Conservation (phyloP, 495 filamentous ascomycete genomes). For the Penicillium desertorum region DNA sequence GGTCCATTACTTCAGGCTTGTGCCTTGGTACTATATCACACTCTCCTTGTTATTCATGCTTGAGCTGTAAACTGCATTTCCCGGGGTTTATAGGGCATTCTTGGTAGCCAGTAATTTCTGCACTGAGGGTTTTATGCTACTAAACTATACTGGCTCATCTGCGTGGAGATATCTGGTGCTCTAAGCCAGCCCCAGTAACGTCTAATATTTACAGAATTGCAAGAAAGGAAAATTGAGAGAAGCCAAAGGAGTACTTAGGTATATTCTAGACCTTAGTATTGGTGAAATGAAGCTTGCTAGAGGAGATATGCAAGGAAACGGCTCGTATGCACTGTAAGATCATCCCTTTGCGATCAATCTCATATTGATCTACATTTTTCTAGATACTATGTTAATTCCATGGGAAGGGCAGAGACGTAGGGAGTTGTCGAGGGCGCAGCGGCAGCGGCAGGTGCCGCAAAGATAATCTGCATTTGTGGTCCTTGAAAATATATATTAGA, state of each 20-base stretch:
- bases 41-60: slow-evolving; percentile 1
- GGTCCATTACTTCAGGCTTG: slow-evolving; percentile 11
- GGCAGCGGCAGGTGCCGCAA: neutral
- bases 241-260: neutral
- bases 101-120: neutral
- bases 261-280: neutral
- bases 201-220: neutral
- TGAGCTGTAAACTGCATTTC: neutral
- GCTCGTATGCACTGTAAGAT: too few relatives aligned
- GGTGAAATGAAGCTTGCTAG: neutral
- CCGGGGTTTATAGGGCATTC: neutral
- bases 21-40: slow-evolving; percentile 6
- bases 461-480: neutral
- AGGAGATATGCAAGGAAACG: neutral
- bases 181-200: neutral
- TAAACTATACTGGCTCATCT: neutral
- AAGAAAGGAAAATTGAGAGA: neutral
- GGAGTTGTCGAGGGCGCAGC: neutral
- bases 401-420: neutral
- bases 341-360: too few relatives aligned
- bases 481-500: neutral
- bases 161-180: neutral
- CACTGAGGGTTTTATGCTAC: neutral
- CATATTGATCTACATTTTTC: too few relatives aligned
- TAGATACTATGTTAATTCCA: neutral